Evolutionary conservation across 306 rosid species (phyloP).

Genomic region (Acacia confusa): DNA sequence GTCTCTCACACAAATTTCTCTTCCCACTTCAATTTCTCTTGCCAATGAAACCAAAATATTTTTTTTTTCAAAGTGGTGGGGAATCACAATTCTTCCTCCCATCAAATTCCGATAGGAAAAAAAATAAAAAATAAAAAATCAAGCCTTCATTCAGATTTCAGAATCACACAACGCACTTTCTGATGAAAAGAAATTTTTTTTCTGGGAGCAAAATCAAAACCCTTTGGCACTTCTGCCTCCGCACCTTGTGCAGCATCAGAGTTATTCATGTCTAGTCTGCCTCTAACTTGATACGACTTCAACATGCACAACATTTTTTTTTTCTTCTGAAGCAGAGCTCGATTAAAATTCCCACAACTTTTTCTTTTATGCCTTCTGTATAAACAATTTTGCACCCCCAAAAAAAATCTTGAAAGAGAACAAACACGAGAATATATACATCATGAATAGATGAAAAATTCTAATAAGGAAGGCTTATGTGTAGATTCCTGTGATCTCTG

Average conservation of each 20-base stretch:
- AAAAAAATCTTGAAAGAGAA: neutral
- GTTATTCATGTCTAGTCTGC: neutral
- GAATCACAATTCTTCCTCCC: neutral
- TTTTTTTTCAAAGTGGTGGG: neutral
- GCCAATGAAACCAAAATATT: neutral
- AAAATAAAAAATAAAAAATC: neutral
- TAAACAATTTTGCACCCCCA: neutral
- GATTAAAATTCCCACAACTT: neutral
- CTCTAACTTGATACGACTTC: neutral
- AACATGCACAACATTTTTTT: neutral
- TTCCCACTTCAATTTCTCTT: neutral
- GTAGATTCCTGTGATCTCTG: neutral
- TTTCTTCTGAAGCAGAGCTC: neutral
- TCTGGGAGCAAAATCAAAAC: neutral
- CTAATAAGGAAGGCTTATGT: neutral
- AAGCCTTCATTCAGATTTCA: slow-evolving; percentile 1
- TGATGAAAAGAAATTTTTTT: neutral
- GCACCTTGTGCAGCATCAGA: neutral
- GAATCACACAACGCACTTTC: neutral
- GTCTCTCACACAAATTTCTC: neutral
- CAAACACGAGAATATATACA: neutral
- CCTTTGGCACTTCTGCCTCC: neutral
- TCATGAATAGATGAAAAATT: neutral
- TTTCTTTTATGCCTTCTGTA: neutral
- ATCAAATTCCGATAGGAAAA: too few relatives aligned